Base-by-base conservation (phyloP, 352 stramenopile species). In the Globisporangium radiosum region DNA sequence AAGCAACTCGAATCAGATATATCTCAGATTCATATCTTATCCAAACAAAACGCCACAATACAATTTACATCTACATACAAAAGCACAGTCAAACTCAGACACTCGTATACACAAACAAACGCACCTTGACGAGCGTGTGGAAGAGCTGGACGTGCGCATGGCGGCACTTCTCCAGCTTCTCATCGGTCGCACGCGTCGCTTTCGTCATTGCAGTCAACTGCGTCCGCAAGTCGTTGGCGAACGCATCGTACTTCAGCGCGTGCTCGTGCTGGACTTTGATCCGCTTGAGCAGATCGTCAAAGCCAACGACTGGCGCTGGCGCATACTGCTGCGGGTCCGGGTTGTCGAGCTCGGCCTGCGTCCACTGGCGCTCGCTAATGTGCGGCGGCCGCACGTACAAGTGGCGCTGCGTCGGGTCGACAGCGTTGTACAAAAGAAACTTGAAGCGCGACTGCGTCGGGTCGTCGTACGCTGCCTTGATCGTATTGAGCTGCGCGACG, bases 341-440 rank as follows among this genome's bases (percentile, higher is more conserved):
- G 67, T 95, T 95, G 68, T 95, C 86, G 51, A 87, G 69, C 60
- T 95, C 83, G 1, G 81, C 86, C 48, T 92, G 86, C 36, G 88
- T 88, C 86, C 86, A 95, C 63, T 87, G 62, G 13, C 82, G 81
- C 61, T 95, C 86, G 57, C 86, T 93, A 52, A 95, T 90, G 64
- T 92, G 70, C 37, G 78, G 59, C n/a, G 86, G 86, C 19, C 84
- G 80, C 25, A 71, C 72, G 60, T 95, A 95, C 59, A 95, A 54
- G 47, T 92, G 84, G 4, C 84, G 71, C 59, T 92, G 82, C 42
- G 79, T 86, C 33, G 86, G 84, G 56, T 95, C 86, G 4, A 95
- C 84, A 15, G 81, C 84, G 65, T 95, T 95, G 74, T 95, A 95
- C 72, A 95, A 85, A 39, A 95, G 69, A 55, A 93, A 92, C 63